phyloP scores from a whole-genome alignment of 2,329 filamentous ascomycete genomes.

The Exophiala sp. region DNA sequence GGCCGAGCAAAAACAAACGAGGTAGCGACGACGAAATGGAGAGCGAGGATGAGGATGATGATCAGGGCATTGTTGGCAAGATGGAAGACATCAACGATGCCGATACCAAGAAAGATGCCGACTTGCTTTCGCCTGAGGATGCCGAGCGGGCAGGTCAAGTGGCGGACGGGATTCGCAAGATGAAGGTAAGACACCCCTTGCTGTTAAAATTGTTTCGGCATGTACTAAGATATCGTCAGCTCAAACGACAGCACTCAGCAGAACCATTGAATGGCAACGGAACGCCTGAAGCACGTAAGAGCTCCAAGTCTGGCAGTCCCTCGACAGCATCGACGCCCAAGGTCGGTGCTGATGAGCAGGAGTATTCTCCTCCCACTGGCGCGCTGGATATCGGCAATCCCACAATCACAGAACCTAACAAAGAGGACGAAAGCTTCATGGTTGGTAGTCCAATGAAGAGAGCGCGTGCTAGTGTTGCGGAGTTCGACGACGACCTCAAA shows the following conservation, averaged over 20 bases:
- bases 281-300: constrained; percentile 38
- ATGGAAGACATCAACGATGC: constrained; percentile 60
- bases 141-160: constrained; percentile 58
- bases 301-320: constrained; percentile 40
- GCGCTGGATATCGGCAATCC: constrained; percentile 18
- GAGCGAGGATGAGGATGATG: constrained; percentile 72
- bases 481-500: constrained; percentile 39
- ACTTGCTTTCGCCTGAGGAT: constrained; percentile 58
- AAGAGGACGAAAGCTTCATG: constrained; percentile 34
- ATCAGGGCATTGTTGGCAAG: constrained; percentile 62
- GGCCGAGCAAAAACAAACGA: constrained; percentile 50
- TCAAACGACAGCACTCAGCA: constrained; percentile 64
- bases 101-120: constrained; percentile 48
- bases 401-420: constrained; percentile 22
- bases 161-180: constrained; percentile 62
- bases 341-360: constrained; percentile 32
- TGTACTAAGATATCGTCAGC: constrained; percentile 40
- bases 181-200: constrained; percentile 52
- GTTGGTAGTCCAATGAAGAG: constrained; percentile 48
- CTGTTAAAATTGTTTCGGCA: constrained; percentile 26
- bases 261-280: constrained; percentile 46
- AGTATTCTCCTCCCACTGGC: constrained; percentile 34
- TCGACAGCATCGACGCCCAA: constrained; percentile 38
- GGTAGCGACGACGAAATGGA: constrained; percentile 64
- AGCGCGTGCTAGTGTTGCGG: constrained; percentile 44